A percentile compares a stretch with the other conserved stretches of the same genome.
Evolutionary conservation across 2,329 filamentous ascomycete genomes (phyloP).

Genomic region (Dactylellina cionopaga): DNA sequence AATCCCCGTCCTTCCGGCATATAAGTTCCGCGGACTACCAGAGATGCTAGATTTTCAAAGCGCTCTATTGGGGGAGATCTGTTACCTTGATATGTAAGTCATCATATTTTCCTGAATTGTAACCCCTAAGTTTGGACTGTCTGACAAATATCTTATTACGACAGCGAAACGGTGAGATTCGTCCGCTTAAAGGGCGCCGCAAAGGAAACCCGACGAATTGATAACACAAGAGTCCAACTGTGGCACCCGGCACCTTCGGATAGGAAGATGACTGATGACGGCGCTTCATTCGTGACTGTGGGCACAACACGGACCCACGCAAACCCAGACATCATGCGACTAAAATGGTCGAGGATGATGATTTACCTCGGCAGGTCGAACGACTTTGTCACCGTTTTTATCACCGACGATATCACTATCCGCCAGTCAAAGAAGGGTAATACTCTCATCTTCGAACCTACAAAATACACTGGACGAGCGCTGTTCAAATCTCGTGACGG

Average conservation of each 20-base stretch:
- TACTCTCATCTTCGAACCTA: conserved; percentile 46
- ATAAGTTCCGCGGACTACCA: conserved; percentile 24
- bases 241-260: conserved; percentile 34
- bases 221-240: conserved; percentile 43
- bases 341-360: conserved; percentile 49
- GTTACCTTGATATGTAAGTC: conserved; percentile 50
- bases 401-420: conserved; percentile 46
- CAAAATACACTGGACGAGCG: conserved; percentile 47
- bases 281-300: conserved; percentile 46
- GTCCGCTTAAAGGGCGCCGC: conserved; percentile 44
- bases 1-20: conserved; percentile 29
- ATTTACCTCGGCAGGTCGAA: conserved; percentile 46
- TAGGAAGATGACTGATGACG: conserved; percentile 30
- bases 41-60: conserved; percentile 50
- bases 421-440: conserved; percentile 47
- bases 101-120: not conserved
- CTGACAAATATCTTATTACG: conserved; percentile 17
- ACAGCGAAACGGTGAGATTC: conserved; percentile 47
- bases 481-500: conserved; percentile 49
- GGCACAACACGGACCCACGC: conserved; percentile 44
- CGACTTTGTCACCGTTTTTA: conserved; percentile 48
- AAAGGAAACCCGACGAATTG: conserved; percentile 45
- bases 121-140: not conserved
- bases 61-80: conserved; percentile 33
- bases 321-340: conserved; percentile 39